Percentiles rank a stretch among this genome's conserved stretches.
These are phyloP conservation scores for Melanogaster broomeanus DNA, from an alignment of 768 basidiomycete species.

Conservation along the genomic window DNA sequence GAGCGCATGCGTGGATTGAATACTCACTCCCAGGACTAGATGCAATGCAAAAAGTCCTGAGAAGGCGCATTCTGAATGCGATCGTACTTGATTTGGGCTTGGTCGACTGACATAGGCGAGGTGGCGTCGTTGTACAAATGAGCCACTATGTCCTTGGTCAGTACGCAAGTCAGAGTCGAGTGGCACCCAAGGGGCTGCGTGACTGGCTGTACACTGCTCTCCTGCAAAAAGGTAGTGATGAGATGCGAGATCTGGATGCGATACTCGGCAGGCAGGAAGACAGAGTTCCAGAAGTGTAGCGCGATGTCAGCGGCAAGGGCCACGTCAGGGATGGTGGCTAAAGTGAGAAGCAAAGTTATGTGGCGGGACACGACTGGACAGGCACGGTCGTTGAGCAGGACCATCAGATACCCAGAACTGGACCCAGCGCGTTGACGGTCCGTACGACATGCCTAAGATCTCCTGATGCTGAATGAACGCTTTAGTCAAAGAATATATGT, in stretches of 20 bases:
- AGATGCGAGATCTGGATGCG: too few relatives aligned
- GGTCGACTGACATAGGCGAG: not conserved
- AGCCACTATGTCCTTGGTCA: not conserved
- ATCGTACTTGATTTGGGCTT: conserved; percentile 23
- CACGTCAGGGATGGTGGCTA: conserved; percentile 27
- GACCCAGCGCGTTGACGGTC: conserved; percentile 39
- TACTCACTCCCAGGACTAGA: conserved; percentile 40
- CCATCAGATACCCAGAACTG: conserved; percentile 29
- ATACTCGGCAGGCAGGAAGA: too few relatives aligned
- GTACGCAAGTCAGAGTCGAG: not conserved
- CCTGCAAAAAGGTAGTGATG: too few relatives aligned
- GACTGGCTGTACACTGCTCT: not conserved
- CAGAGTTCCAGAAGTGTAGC: too few relatives aligned
- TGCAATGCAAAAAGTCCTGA: conserved; percentile 25
- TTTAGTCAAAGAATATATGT: not conserved
- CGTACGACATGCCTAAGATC: conserved; percentile 41
- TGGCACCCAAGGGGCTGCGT: not conserved
- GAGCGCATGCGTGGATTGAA: not conserved
- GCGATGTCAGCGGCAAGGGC: conserved; percentile 33
- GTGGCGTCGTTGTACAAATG: not conserved
- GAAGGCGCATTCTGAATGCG: conserved; percentile 30
- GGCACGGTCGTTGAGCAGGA: conserved; percentile 41
- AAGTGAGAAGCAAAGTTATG: conserved; percentile 36
- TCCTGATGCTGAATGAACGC: conserved; percentile 36
- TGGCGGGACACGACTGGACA: conserved; percentile 32